Percentiles rank a stretch among this genome's conserved stretches.
Evolutionary conservation across 768 basidiomycete species (phyloP).

Genomic region (Rhodotorula toruloides): DNA sequence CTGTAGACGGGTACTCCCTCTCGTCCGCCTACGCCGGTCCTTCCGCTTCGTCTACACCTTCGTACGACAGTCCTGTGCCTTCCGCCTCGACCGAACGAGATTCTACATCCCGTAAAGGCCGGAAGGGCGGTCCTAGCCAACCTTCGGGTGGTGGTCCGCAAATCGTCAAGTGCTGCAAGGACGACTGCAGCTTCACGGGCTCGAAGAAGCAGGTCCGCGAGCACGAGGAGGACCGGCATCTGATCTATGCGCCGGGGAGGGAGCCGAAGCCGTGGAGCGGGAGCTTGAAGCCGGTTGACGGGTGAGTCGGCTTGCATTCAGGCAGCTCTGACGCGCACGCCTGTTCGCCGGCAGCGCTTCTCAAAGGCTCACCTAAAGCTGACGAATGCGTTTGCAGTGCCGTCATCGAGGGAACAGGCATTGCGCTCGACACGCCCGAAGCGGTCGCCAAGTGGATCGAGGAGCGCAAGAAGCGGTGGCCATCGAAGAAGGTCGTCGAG

Average conservation of each 20-base stretch:
- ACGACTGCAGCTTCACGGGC: conserved; percentile 46
- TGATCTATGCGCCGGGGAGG: conserved; percentile 45
- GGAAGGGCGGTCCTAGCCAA: background rate
- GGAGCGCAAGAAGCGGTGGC: conserved; percentile 82
- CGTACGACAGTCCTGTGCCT: background rate
- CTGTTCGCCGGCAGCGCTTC: too few species aligned
- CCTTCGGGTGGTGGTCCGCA: background rate
- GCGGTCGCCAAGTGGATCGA: conserved; percentile 77
- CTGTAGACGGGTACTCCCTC: conserved; percentile 18
- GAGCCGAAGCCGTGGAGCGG: conserved; percentile 41
- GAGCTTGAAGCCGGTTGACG: conserved; percentile 41
- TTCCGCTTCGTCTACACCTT: background rate
- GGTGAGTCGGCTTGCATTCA: conserved; percentile 39
- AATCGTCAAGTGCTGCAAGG: conserved; percentile 41
- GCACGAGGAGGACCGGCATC: conserved; percentile 48
- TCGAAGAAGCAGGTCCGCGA: conserved; percentile 43
- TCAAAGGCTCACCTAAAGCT: background rate
- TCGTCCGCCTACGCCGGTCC: conserved; percentile 17
- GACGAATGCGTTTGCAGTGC: conserved; percentile 23
- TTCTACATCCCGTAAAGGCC: too few species aligned
- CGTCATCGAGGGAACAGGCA: conserved; percentile 59
- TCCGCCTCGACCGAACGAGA: background rate
- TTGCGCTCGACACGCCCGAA: conserved; percentile 74
- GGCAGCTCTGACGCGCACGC: background rate
- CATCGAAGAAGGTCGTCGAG: conserved; percentile 61